Conservation (phyloP, 257 asterid species). For the Solanum virginianum region DNA sequence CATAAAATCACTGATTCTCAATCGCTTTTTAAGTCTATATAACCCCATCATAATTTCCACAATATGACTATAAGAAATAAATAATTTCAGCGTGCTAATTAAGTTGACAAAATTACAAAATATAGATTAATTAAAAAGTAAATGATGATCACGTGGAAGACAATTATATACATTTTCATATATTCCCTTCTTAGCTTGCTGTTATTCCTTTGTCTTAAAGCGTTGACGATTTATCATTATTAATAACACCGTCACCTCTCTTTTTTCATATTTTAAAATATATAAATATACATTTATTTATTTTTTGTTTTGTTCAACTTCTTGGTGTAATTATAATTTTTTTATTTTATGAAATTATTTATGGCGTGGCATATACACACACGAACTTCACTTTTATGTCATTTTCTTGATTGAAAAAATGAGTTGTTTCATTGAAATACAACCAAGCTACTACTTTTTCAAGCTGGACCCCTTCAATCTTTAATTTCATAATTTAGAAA, state of each 20-base stretch:
- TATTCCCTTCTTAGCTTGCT: neutral
- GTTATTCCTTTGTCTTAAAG: neutral
- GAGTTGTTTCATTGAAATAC: neutral
- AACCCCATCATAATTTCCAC: neutral
- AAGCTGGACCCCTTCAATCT: neutral
- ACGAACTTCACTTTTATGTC: constrained; percentile 1
- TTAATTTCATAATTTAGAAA: neutral
- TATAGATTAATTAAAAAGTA: neutral
- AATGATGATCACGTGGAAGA: neutral
- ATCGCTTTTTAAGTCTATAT: neutral
- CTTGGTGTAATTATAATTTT: neutral
- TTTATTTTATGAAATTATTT: neutral
- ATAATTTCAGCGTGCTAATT: neutral
- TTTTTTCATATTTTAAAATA: neutral
- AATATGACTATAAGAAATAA: neutral
- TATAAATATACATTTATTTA: neutral
- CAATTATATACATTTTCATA: neutral
- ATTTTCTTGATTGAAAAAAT: neutral
- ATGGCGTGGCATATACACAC: neutral
- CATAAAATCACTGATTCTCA: accelerated
- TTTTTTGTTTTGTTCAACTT: neutral
- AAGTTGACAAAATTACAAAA: neutral
- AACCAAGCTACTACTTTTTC: neutral
- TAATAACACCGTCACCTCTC: neutral
- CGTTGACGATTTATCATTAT: neutral